These are phyloP conservation scores for Lyophyllum semitale DNA, from an alignment of 768 basidiomycete species.

Conservation along the genomic window DNA sequence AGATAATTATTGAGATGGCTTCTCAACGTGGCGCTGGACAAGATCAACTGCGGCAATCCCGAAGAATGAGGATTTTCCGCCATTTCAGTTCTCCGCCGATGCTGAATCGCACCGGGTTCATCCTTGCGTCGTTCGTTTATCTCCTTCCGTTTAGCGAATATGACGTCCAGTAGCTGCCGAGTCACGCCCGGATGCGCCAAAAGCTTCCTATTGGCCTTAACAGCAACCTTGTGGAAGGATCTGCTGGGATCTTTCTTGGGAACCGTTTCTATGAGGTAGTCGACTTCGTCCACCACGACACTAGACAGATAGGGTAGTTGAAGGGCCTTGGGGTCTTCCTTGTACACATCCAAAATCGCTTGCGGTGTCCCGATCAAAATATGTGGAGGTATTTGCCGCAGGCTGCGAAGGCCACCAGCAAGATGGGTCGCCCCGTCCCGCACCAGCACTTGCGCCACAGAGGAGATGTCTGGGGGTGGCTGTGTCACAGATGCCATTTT, in stretches of 20 bases:
- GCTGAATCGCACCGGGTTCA: constrained; percentile 20
- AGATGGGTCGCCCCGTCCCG: constrained; percentile 49
- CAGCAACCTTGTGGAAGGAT: constrained; percentile 34
- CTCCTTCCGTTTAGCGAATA: constrained; percentile 45
- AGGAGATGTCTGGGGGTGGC: constrained; percentile 34
- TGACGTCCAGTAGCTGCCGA: constrained; percentile 56
- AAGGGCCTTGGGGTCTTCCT: constrained; percentile 43
- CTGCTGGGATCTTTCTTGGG: constrained; percentile 42
- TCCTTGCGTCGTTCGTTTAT: constrained; percentile 26
- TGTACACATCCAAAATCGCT: constrained; percentile 59
- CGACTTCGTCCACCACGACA: constrained; percentile 76
- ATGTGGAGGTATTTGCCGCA: constrained; percentile 53
- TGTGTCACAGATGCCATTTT: constrained; percentile 40
- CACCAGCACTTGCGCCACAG: constrained; percentile 61
- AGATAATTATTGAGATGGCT: constrained; percentile 54
- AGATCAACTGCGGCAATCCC: constrained; percentile 56
- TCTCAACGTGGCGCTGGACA: constrained; percentile 73
- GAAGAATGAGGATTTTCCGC: constrained; percentile 3
- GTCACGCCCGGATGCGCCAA: constrained; percentile 59
- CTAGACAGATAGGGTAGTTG: constrained; percentile 49
- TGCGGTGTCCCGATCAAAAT: constrained; percentile 76
- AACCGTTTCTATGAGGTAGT: constrained; percentile 63
- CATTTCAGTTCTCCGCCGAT: constrained; percentile 15
- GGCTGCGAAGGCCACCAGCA: constrained; percentile 35
- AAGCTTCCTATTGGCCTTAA: constrained; percentile 43